Conservation (phyloP, 495 filamentous ascomycete species). For the Tuber melanosporum region DNA sequence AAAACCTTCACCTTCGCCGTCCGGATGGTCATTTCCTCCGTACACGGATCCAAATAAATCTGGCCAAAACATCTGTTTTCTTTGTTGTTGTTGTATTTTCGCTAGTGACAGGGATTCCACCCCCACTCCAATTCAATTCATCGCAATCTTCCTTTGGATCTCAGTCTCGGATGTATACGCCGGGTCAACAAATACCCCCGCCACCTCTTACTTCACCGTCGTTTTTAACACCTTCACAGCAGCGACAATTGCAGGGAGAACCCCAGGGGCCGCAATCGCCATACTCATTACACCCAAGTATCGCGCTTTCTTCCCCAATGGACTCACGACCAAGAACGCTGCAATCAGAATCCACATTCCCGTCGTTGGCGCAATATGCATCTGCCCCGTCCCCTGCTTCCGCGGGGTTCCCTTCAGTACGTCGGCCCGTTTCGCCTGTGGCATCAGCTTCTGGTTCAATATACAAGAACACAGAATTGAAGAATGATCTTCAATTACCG, state of each 20-base stretch:
- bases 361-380: conserved; percentile 38
- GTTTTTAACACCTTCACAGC: conserved; percentile 33
- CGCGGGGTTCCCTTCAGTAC: conserved; percentile 27
- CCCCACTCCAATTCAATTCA: conserved; percentile 38
- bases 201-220: conserved; percentile 34
- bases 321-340: conserved; percentile 40
- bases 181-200: conserved; percentile 19
- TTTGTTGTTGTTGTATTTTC: conserved; percentile 42
- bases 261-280: conserved; percentile 38
- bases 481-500: conserved; percentile 36
- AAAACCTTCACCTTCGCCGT: conserved; percentile 39
- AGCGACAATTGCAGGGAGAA: conserved; percentile 37
- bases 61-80: conserved; percentile 40
- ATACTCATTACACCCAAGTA: conserved; percentile 36
- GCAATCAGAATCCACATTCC: conserved; percentile 37
- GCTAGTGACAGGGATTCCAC: conserved; percentile 35
- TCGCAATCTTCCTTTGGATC: conserved; percentile 20
- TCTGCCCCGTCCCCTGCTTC: conserved; percentile 30
- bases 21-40: conserved; percentile 40
- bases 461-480: conserved; percentile 25
- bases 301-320: conserved; percentile 30
- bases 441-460: conserved; percentile 7
- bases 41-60: conserved; percentile 39
- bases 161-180: conserved; percentile 30
- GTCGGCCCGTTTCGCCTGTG: conserved; percentile 32